A percentile compares a stretch with the other conserved stretches of the same genome.
Conservation (phyloP, 1,284 basidiomycete genomes). For the Peniophora sp. region DNA sequence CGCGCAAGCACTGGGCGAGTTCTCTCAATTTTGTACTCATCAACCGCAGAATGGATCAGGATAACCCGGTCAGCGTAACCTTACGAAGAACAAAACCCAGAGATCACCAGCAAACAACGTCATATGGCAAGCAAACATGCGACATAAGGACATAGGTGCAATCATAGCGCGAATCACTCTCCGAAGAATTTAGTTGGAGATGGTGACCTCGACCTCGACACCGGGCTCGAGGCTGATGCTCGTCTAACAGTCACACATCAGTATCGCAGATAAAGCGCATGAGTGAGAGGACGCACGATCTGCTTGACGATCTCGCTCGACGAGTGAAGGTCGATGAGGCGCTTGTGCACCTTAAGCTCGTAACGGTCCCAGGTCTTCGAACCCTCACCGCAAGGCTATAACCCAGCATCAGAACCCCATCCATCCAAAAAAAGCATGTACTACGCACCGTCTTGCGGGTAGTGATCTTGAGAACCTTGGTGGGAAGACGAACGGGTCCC, state of each 20-base stretch:
- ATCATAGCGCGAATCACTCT: constrained; percentile 1
- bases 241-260: constrained; percentile 47
- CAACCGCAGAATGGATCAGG: no score
- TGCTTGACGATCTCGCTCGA: constrained; percentile 99
- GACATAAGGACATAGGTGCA: background rate
- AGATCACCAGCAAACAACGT: background rate
- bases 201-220: constrained; percentile 99
- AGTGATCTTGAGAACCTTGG: constrained; percentile 97
- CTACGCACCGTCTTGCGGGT: constrained; percentile 90
- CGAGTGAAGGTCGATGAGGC: constrained; percentile 98
- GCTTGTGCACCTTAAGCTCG: constrained; percentile 99
- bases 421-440: background rate
- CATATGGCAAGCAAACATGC: background rate
- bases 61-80: no score
- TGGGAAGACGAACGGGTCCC: constrained; percentile 98
- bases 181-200: constrained; percentile 48
- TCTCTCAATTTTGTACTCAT: no score
- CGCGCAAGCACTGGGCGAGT: no score
- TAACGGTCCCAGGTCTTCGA: constrained; percentile 99
- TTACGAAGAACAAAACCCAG: no score
- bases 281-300: constrained; percentile 63
- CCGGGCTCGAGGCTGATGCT: constrained; percentile 98
- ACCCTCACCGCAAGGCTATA: constrained; percentile 95
- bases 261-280: background rate
- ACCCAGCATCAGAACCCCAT: background rate